These are phyloP conservation scores for Hirsutella rhossiliensis DNA, from an alignment of 2,329 filamentous ascomycete species.

Conservation along the genomic window DNA sequence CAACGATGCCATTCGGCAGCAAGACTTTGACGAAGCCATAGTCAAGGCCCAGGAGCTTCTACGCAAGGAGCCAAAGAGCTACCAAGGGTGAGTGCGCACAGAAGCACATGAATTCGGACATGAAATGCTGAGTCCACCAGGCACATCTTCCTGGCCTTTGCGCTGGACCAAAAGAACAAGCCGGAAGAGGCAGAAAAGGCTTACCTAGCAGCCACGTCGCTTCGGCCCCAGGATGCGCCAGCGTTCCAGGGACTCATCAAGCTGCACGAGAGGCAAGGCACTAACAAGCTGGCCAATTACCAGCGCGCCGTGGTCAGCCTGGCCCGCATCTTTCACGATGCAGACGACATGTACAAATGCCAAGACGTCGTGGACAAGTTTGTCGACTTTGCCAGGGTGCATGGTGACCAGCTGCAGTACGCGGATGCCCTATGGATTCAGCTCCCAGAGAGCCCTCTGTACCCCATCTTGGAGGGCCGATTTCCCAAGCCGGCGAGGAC, in stretches of 20 bases:
- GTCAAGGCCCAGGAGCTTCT: conserved; percentile 58
- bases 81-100: conserved; percentile 55
- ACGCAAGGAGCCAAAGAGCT: conserved; percentile 62
- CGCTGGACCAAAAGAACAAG: conserved; percentile 63
- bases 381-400: conserved; percentile 56
- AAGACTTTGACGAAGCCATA: conserved; percentile 68
- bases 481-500: conserved; percentile 69
- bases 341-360: conserved; percentile 50
- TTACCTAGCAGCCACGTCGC: conserved; percentile 59
- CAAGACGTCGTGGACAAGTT: conserved; percentile 70
- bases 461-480: conserved; percentile 70
- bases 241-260: conserved; percentile 85
- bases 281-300: conserved; percentile 59
- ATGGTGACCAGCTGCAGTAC: conserved; percentile 63
- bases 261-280: conserved; percentile 68
- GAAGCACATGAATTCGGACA: not conserved
- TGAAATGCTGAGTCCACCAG: conserved; percentile 25
- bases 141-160: conserved; percentile 78
- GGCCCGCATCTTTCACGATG: conserved; percentile 59
- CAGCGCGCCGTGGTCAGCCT: conserved; percentile 60
- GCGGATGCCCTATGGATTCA: conserved; percentile 64
- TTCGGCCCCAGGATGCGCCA: conserved; percentile 66
- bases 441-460: conserved; percentile 71
- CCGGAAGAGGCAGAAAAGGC: conserved; percentile 62
- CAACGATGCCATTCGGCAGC: conserved; percentile 62